Conservation (phyloP, 345 rosid species). For the Rhizophora apiculata region DNA sequence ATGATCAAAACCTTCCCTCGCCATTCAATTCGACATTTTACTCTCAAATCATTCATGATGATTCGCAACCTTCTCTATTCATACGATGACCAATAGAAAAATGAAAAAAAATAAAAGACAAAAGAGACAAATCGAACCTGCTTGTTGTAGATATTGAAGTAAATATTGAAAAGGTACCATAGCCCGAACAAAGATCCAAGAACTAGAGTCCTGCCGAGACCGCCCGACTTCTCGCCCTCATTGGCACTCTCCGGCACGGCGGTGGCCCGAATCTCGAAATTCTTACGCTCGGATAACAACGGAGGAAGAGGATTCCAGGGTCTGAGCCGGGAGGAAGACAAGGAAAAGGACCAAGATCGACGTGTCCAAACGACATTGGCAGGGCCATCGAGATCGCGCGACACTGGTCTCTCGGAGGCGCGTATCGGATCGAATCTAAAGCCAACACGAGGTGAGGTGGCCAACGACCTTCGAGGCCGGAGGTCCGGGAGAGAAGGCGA, state of each 20-base stretch:
- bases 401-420: constrained; percentile 24
- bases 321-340: constrained; percentile 34
- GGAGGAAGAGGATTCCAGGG: constrained; percentile 62
- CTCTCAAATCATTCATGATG: too few species aligned
- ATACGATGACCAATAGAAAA: neutral
- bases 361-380: constrained; percentile 48
- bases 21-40: too few species aligned
- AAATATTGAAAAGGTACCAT: constrained; percentile 92
- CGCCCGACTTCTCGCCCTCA: constrained; percentile 44
- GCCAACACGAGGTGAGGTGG: neutral
- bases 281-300: constrained; percentile 25
- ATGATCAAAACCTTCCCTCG: too few species aligned
- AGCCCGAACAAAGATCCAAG: constrained; percentile 77
- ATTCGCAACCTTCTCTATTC: neutral
- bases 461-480: constrained; percentile 19
- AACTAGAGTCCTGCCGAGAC: constrained; percentile 44
- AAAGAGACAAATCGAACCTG: constrained; percentile 47
- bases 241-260: constrained; percentile 61
- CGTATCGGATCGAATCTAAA: constrained; percentile 35
- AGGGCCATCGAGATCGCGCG: constrained; percentile 25
- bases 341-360: constrained; percentile 56
- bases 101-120: neutral
- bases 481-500: constrained; percentile 29
- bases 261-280: constrained; percentile 49
- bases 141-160: constrained; percentile 99